Percentiles rank a stretch among this genome's conserved stretches.
Evolutionary conservation across 306 rosid species (phyloP).

Genomic region (Dalbergia cultrata): DNA sequence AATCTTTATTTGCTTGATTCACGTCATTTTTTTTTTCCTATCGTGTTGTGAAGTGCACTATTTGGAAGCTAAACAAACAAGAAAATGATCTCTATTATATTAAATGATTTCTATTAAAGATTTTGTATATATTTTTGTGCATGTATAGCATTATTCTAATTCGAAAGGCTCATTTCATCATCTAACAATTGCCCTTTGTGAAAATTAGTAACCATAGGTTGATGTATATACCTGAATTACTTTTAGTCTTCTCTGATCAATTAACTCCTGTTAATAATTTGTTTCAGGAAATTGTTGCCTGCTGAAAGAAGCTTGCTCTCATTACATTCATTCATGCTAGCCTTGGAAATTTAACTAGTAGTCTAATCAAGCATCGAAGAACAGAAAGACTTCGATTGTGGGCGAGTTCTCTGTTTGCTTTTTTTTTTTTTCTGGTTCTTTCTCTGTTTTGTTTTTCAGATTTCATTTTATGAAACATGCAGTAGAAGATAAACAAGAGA

Average conservation of each 20-base stretch:
- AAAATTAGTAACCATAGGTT: background rate
- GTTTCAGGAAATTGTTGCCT: background rate
- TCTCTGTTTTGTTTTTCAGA: background rate
- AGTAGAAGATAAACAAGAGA: background rate
- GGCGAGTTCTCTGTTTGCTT: background rate
- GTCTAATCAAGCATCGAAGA: background rate
- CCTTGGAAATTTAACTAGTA: background rate
- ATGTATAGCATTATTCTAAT: background rate
- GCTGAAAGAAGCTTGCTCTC: background rate
- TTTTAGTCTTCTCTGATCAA: background rate
- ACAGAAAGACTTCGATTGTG: background rate
- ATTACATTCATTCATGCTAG: background rate
- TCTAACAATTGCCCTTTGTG: background rate
- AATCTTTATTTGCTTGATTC: background rate
- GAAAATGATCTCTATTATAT: no score
- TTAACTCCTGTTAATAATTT: background rate
- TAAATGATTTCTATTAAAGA: no score
- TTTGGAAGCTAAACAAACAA: no score
- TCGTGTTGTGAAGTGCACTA: background rate
- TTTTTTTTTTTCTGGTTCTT: no score
- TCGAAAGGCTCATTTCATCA: background rate
- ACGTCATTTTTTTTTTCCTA: background rate
- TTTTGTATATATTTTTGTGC: no score
- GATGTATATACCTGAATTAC: background rate
- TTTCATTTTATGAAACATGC: background rate